A percentile compares a stretch with the other conserved stretches of the same genome.
Conservation (phyloP, 805 yeast species). For the Candida odintsovae region DNA sequence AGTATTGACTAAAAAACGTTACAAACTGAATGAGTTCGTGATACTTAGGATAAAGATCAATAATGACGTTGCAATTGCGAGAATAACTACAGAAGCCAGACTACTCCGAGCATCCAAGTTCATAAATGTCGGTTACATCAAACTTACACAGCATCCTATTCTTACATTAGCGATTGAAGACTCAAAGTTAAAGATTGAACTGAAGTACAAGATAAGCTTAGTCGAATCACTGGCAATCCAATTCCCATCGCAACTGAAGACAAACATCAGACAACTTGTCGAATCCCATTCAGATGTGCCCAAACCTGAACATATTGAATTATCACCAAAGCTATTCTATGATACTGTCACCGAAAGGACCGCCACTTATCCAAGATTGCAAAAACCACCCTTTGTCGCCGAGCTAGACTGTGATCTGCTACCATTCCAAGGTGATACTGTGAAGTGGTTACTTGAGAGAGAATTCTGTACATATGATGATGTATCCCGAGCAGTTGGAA, state of each 20-base stretch:
- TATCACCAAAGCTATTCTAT: conserved; percentile 39
- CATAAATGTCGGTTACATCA: not conserved
- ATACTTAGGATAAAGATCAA: conserved; percentile 1
- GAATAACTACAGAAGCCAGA: not conserved
- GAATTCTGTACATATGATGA: conserved; percentile 40
- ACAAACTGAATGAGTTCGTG: conserved; percentile 6
- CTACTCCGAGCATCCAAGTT: not conserved
- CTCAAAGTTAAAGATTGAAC: not conserved
- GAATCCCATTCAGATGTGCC: not conserved
- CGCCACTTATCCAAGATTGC: conserved; percentile 12
- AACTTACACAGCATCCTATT: conserved; percentile 2
- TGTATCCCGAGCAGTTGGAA: conserved; percentile 20
- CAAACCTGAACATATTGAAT: not conserved
- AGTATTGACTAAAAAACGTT: conserved; percentile 9
- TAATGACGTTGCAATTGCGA: not conserved
- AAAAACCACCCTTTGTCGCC: conserved; percentile 27
- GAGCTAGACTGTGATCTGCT: conserved; percentile 39
- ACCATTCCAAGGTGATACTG: conserved; percentile 47
- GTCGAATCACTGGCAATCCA: conserved; percentile 9
- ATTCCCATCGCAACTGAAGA: conserved; percentile 1
- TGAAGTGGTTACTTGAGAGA: conserved; percentile 48
- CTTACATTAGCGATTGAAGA: not conserved
- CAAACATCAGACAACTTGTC: conserved; percentile 2
- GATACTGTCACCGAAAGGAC: conserved; percentile 44
- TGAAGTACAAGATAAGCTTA: conserved; percentile 6